Evolutionary conservation across 2,329 filamentous ascomycete species (phyloP), one percentile per base, ranked within the genome.

Genomic region (Venturia aucupariae): DNA sequence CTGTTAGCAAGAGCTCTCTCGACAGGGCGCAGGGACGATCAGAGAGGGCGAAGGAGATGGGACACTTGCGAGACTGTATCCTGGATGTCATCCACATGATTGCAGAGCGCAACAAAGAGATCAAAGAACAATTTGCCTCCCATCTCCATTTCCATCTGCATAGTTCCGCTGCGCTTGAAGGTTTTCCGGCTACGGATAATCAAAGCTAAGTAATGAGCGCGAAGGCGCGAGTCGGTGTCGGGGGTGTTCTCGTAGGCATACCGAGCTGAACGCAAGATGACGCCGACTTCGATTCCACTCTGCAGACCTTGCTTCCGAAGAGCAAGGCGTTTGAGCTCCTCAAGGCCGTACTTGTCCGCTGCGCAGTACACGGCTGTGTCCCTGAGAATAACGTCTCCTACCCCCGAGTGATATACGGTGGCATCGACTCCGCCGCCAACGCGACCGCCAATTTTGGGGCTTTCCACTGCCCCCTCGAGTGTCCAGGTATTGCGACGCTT

Each of bases 61-160:
- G 51, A 17, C 51, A 57, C 59, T 61, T 61, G 41, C 39, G 41
- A 57, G 51, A 35, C 51, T 57, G 51, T 57, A 30, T 94, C 91
- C 79, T 90, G 88, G 79, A 97, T 86, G 78, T 97, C 92, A 84
- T 97, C 92, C 74, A 97, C 89, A 81, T 96, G 92, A 80, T 96
- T 97, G 83, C 91, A 96, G 88, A 97, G 90, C 73, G 92, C 92
- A 75, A 97, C 92, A 78, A 97, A 97, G 78, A 97, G 82, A 83
- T 97, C 92, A 81, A 97, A 97, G 84, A 94, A 97, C 80, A 97
- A 84, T 83, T 92, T 92, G 79, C 83, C 92, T 76, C 92, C 92
- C 78, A 86, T 86, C 82, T 96, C 90, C 92, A 97, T 97, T 82
- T 97, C 92, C 81, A 90, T 88, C 84, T 97, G 92, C 92, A 97